phyloP scores from a whole-genome alignment of 768 basidiomycete species.

The Rhizopogon salebrosus region DNA sequence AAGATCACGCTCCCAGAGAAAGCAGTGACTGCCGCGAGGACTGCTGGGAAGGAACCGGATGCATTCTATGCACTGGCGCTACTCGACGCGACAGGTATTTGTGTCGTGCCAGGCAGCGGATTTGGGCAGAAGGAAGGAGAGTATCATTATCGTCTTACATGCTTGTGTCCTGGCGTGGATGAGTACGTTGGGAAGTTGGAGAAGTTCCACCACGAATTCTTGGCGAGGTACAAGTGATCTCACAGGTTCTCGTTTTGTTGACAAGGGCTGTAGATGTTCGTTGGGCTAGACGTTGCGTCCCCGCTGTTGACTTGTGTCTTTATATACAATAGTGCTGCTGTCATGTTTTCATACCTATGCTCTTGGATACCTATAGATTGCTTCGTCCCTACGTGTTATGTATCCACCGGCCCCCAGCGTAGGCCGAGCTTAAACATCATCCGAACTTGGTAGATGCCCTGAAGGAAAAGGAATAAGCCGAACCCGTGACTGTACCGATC shows the following conservation, averaged over 20 bases:
- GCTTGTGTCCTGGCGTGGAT: constrained; percentile 90
- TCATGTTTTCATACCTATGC: not conserved
- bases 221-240: constrained; percentile 38
- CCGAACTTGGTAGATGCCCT: not conserved
- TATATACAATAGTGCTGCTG: not conserved
- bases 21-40: constrained; percentile 68
- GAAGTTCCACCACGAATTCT: constrained; percentile 60
- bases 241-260: not conserved
- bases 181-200: constrained; percentile 87
- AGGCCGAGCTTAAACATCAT: too few relatives aligned
- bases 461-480: not conserved
- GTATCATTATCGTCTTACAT: constrained; percentile 89
- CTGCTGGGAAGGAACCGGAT: constrained; percentile 77
- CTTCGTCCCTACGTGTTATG: not conserved
- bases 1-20: constrained; percentile 66
- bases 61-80: constrained; percentile 82
- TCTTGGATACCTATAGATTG: not conserved
- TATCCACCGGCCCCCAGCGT: too few relatives aligned
- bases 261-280: not conserved
- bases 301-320: not conserved
- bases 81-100: constrained; percentile 88
- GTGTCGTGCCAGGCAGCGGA: constrained; percentile 88
- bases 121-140: constrained; percentile 92
- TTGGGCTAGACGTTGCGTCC: not conserved
- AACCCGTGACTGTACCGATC: not conserved